Base-by-base conservation (phyloP, 2,329 filamentous ascomycete genomes). In the Phialemoniopsis sp. region DNA sequence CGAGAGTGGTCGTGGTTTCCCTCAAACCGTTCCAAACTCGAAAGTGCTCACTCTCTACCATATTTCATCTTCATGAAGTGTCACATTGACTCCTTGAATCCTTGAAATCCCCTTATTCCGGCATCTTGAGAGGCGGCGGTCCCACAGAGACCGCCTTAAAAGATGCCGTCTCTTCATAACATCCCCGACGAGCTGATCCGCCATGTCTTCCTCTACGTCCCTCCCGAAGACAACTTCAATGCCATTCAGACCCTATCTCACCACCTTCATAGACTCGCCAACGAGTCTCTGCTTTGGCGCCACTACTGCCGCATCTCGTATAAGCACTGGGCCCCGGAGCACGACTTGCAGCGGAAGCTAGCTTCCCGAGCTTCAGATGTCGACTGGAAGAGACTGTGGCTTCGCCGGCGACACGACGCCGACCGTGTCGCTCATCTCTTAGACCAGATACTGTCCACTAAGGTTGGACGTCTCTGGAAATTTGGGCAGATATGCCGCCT, bases 111-210 rank as follows among this genome's bases (percentile, higher is more conserved):
- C n/a, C n/a, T n/a, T n/a, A n/a, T n/a, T n/a, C n/a, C n/a, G n/a
- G n/a, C n/a, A n/a, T n/a, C n/a, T n/a, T n/a, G n/a, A n/a, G n/a
- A n/a, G n/a, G n/a, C n/a, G n/a, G n/a, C 21, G 6, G 21, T 26
- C 15, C 17, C 17, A 6, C 10, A 32, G 32, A 32, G 17, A 16
- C 10, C 28, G 8, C 19, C 8, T 16, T 16, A 12, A 14, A 28
- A 45, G 37, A 62, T 61, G 58, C 35, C 55, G 10, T 60, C 62
- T 29, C 52, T 78, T 40, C 57, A 66, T 30, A 50, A 57, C 39
- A 69, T 93, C 29, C 90, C 90, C 31, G 86, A 91, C 61, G 93
- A 98, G 67, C 78, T 97, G 46, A 73, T 97, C 52, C 80, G 88
- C 56, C 76, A 82, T 38, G 85, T 97, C 48, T 73, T 96, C 48